Base-by-base conservation (phyloP, 345 rosid species). In the Chamaenerion angustifolium region DNA sequence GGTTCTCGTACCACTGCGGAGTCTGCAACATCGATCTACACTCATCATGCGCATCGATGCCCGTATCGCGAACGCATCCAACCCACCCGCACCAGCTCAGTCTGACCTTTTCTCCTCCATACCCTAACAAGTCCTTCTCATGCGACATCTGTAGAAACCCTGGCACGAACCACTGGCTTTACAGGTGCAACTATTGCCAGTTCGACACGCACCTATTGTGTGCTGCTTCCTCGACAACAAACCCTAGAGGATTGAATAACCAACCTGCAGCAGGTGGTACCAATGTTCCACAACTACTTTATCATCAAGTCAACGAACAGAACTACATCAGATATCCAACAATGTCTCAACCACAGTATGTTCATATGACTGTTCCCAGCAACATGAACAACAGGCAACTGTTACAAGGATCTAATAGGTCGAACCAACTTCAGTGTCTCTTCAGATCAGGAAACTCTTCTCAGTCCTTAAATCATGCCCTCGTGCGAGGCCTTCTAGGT, bases 121-220 rank as follows among this genome's bases (percentile, higher is more conserved):
- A 66, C 48, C 17, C 9, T 43, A 63, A 43, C 48, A 23, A 52
- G 12, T 42, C 44, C 59, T 76, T 79, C 53, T 55, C 52, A 23
- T 71, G 82, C 45, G 67, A 61, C 16, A 52, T 65, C 45, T 76
- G 78, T 53, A 46, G 49, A 1, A 59, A 17, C 13, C 12, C 50
- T 15, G 80, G 76, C 40, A 60, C 60, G 13, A 58, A 63, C 18
- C 63, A 69, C 11, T 79, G 76, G 82, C 63, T 67, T 11, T 71
- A 71, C 48, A 58, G 71, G 63, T 79, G 82, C 49, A 46, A 53
- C 18, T 53, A 52, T 7, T 67, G 76, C 52, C 74, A 51, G 23
- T 74, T 74, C 43, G 69, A 76, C 54, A 75, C 69, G 61, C 80
- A 74, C 57, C 40, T 71, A 57, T 41, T 27, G n/a, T 79, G 82